Conservation (phyloP, 768 basidiomycete species). For the Cystobasidiopsis lactophilus region DNA sequence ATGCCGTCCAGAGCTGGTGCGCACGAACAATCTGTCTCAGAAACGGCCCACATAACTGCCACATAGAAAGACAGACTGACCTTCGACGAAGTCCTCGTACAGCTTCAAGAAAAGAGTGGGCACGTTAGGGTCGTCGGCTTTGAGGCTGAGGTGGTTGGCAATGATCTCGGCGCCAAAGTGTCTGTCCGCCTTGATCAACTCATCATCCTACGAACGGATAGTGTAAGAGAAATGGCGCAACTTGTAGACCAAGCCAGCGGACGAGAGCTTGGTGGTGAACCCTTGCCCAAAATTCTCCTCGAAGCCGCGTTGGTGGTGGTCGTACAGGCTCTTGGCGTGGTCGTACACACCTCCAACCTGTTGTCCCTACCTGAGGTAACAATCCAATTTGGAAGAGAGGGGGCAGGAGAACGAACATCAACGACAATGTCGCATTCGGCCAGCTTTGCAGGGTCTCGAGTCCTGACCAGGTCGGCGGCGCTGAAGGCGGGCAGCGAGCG, state of each 20-base stretch:
- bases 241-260: slow-evolving; percentile 93
- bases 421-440: slow-evolving; percentile 80
- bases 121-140: slow-evolving; percentile 40
- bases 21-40: too few relatives aligned
- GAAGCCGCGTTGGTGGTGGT: slow-evolving; percentile 93
- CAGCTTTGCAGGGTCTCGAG: slow-evolving; percentile 46
- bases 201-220: too few relatives aligned
- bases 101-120: slow-evolving; percentile 63
- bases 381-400: not conserved
- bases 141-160: slow-evolving; percentile 34
- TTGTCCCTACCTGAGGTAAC: slow-evolving; percentile 20
- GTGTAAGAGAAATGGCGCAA: slow-evolving; percentile 24
- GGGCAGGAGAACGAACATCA: slow-evolving; percentile 28
- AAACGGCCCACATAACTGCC: not conserved
- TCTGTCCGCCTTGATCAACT: not conserved
- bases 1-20: slow-evolving; percentile 35
- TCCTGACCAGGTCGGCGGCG: slow-evolving; percentile 53
- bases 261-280: slow-evolving; percentile 68
- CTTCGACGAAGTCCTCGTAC: slow-evolving; percentile 90
- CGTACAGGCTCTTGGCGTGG: slow-evolving; percentile 51
- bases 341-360: slow-evolving; percentile 68
- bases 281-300: slow-evolving; percentile 69
- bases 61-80: not conserved
- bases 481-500: slow-evolving; percentile 52
- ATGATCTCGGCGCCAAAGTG: slow-evolving; percentile 52